These are phyloP conservation scores for Galium porrigens DNA, from an alignment of 305 asterid genomes.

Conservation along the genomic window DNA sequence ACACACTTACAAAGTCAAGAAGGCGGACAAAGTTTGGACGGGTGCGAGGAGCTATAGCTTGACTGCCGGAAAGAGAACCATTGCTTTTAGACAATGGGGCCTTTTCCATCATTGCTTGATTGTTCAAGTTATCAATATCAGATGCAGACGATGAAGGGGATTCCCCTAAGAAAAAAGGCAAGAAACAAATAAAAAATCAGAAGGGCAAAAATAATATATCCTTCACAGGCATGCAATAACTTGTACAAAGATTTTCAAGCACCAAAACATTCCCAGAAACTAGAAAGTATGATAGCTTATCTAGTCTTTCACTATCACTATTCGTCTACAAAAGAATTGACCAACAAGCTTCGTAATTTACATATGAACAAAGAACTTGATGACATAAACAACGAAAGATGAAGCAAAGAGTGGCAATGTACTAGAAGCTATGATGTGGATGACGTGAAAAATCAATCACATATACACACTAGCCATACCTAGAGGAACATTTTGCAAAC, in stretches of 20 bases:
- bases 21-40: conserved; percentile 49
- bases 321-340: neutral
- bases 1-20: conserved; percentile 73
- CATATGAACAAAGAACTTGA: neutral
- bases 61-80: conserved; percentile 45
- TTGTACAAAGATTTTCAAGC: neutral
- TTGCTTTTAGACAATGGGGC: conserved; percentile 42
- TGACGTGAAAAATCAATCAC: conserved; percentile 6
- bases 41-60: conserved; percentile 44
- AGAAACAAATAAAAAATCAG: conserved; percentile 13
- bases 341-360: neutral
- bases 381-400: neutral
- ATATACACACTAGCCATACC: conserved; percentile 31
- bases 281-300: neutral
- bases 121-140: conserved; percentile 75
- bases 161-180: conserved; percentile 46
- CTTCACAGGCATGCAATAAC: neutral
- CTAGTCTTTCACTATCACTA: neutral
- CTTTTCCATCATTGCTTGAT: conserved; percentile 47
- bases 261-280: conserved; percentile 2
- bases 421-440: neutral
- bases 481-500: conserved; percentile 52
- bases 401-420: neutral
- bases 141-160: conserved; percentile 96
- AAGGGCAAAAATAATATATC: neutral